Percentiles rank a stretch among this genome's conserved stretches.
phyloP scores from a whole-genome alignment of 2,329 filamentous ascomycete genomes.

The Fusarium domesticum region DNA sequence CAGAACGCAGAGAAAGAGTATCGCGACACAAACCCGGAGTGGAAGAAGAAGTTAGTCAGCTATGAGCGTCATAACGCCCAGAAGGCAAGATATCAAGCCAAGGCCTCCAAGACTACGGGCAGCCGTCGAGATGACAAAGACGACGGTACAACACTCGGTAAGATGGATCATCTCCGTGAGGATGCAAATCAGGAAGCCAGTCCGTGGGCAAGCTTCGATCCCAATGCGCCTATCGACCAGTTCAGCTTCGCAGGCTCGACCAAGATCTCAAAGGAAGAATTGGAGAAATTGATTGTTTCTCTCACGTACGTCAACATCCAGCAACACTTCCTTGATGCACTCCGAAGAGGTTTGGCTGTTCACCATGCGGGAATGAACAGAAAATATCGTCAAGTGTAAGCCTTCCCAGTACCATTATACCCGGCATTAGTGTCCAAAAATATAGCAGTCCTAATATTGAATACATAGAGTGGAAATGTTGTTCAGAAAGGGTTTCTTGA shows the following conservation, averaged over 20 bases:
- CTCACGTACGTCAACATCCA: slow-evolving; percentile 47
- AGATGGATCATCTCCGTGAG: slow-evolving; percentile 56
- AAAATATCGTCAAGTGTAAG: slow-evolving; percentile 65
- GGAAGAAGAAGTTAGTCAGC: slow-evolving; percentile 61
- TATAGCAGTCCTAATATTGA: not conserved
- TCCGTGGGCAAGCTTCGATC: slow-evolving; percentile 64
- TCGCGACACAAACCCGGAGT: slow-evolving; percentile 55
- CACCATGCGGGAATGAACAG: slow-evolving; percentile 80
- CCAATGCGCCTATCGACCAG: slow-evolving; percentile 57
- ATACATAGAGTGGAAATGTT: slow-evolving; percentile 62
- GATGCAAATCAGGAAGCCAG: slow-evolving; percentile 53
- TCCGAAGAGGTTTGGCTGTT: slow-evolving; percentile 68
- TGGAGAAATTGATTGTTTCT: slow-evolving; percentile 46
- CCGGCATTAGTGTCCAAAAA: no score
- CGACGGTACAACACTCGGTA: no score
- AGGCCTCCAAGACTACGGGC: no score
- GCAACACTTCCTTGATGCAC: slow-evolving; percentile 54
- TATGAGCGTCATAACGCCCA: no score
- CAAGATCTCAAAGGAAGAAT: slow-evolving; percentile 55
- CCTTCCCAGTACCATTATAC: no score
- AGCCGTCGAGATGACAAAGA: slow-evolving; percentile 42
- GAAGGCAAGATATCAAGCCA: no score
- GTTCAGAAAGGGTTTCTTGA: slow-evolving; percentile 69
- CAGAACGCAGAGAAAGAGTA: slow-evolving; percentile 38
- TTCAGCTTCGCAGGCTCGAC: slow-evolving; percentile 66